These are phyloP conservation scores for Podospora bellae-mahoneyi DNA, from an alignment of 495 filamentous ascomycete species.

Conservation along the genomic window DNA sequence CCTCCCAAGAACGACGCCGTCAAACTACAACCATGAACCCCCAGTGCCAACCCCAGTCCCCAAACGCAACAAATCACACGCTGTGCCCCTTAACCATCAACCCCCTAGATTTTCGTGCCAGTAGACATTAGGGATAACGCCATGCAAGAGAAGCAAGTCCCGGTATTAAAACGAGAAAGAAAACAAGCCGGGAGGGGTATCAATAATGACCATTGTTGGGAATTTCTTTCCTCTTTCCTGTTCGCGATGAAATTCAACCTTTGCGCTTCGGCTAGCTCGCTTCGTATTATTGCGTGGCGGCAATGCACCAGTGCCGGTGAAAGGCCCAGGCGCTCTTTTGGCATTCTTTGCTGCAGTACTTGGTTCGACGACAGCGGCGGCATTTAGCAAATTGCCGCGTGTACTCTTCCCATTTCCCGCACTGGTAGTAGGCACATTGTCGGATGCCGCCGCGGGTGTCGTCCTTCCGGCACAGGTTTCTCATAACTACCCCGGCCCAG, in stretches of 20 bases:
- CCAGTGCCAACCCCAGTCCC: background rate
- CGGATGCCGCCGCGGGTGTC: constrained; percentile 89
- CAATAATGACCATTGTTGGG: constrained; percentile 29
- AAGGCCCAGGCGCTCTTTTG: constrained; percentile 98
- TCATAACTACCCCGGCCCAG: constrained; percentile 98
- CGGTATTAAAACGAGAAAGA: background rate
- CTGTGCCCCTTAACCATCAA: constrained; percentile 5
- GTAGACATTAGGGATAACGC: constrained; percentile 13
- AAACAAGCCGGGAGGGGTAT: constrained; percentile 32
- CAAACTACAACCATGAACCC: background rate
- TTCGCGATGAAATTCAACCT: background rate
- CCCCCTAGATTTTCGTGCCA: background rate
- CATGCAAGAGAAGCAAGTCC: constrained; percentile 2
- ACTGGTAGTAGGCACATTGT: constrained; percentile 96
- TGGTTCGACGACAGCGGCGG: constrained; percentile 90
- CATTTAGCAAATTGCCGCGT: constrained; percentile 97
- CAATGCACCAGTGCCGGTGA: constrained; percentile 95
- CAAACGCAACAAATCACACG: constrained; percentile 4
- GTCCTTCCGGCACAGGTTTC: constrained; percentile 97
- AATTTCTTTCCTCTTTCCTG: background rate
- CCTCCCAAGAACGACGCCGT: background rate
- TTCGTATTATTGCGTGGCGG: constrained; percentile 52
- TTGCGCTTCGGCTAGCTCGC: background rate
- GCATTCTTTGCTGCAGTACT: constrained; percentile 99
- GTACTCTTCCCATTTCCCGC: constrained; percentile 95